Evolutionary conservation across 2,329 filamentous ascomycete species (phyloP).

Genomic region (Exophiala spinifera): DNA sequence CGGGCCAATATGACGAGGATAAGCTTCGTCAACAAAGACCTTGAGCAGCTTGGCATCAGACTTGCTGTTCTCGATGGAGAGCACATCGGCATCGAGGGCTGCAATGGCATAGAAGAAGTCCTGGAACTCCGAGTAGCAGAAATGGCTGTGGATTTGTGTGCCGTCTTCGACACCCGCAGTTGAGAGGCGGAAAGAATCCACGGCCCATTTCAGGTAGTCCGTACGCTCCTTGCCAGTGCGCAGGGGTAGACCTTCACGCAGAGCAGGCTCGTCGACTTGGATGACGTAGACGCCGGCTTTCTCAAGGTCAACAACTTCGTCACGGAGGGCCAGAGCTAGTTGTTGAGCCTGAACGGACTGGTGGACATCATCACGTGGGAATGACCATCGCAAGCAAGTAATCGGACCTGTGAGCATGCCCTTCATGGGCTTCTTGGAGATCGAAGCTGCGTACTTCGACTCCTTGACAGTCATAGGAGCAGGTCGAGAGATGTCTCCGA

Average conservation of each 20-base stretch:
- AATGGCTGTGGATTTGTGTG: constrained; percentile 99
- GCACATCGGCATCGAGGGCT: constrained; percentile 93
- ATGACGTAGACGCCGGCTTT: constrained; percentile 95
- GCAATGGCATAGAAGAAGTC: constrained; percentile 99
- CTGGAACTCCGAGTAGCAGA: constrained; percentile 99
- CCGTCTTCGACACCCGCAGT: constrained; percentile 90
- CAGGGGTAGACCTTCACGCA: constrained; percentile 98
- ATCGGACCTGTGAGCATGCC: constrained; percentile 99
- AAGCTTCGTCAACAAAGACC: constrained; percentile 96
- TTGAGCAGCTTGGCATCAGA: constrained; percentile 98
- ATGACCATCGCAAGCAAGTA: constrained; percentile 98
- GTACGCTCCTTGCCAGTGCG: constrained; percentile 91
- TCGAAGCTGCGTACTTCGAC: constrained; percentile 94
- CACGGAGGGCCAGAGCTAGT: constrained; percentile 94
- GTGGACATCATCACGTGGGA: constrained; percentile 99
- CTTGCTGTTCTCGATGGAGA: constrained; percentile 99
- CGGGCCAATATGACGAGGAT: constrained; percentile 96
- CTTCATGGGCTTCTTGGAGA: constrained; percentile 99
- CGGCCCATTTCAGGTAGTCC: constrained; percentile 95
- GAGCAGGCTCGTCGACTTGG: constrained; percentile 98
- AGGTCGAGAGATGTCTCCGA: constrained; percentile 96
- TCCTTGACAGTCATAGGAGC: constrained; percentile 99
- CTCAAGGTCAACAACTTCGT: constrained; percentile 98
- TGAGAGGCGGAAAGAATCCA: constrained; percentile 95
- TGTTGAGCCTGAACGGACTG: constrained; percentile 99